Evolutionary conservation across 139 green algal genomes (phyloP), one percentile per base, ranked within the genome.

Genomic region (Tetraselmis chui): DNA sequence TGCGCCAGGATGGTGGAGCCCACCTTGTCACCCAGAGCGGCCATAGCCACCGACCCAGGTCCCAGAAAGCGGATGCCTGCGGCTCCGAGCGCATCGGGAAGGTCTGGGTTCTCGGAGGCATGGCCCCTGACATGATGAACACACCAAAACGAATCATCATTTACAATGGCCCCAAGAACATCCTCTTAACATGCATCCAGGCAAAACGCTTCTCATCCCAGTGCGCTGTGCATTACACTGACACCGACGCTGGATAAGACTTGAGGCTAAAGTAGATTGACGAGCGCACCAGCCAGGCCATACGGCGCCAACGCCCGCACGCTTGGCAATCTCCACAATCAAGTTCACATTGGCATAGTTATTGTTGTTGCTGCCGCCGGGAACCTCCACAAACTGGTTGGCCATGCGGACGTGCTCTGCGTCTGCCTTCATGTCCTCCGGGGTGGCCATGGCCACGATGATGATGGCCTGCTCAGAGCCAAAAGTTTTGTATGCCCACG

Each of bases 341-440:
- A 99, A 92, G 81, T 87, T 87, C 78, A 98, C 95, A 59, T 99
- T 99, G 82, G 95, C 95, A 83, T 99, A 99, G 90, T 99, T 99
- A 92, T 99, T 99, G 88, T 94, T 94, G 91, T 98, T 99, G 81
- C 89, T 93, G 79, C 96, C 96, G 2, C 95, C 96, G 2, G 96
- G 96, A 2, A 95, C 94, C 89, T 99, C 96, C 59, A 99, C 94
- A 88, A 99, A 98, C 88, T 98, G 95, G 87, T 99, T 96, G 5
- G 96, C 95, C 91, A 98, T 89, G 31, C 91, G 90, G 79, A 99
- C 94, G 88, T 99, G 95, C 89, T 99, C 96, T 2, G 95, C 96
- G 79, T 96, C 87, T 92, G 32, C 92, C n/a, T 89, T 83, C 88
- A 99, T 97, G 90, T 99, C 96, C 79, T 98, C 94, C 1, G 96